Evolutionary conservation across 2,329 filamentous ascomycete genomes (phyloP), one percentile per base, ranked within the genome.

Genomic region (Trichophyton equinum): DNA sequence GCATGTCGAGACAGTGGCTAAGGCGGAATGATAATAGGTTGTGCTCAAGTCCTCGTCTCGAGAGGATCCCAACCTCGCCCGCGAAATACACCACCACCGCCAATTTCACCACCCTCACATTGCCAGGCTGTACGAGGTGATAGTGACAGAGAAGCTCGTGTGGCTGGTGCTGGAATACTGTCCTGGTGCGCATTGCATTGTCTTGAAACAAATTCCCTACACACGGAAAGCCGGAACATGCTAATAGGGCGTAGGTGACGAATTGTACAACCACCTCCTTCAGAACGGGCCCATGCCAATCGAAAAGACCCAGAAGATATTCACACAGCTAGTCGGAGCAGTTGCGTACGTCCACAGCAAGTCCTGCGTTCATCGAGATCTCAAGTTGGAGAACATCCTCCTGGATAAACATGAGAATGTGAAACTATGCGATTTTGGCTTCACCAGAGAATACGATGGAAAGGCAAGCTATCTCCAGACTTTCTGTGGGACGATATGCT

Each of bases 41-140:
- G 94, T 99, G 40, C 89, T 99, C 76, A 99, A 99, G 77, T 96
- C 91, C 63, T 94, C 94, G 64, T 92, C 94, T 72, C 96, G 96
- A 74, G 87, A 91, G 71, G 94, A 99, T 74, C 85, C 89, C 60
- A 99, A 99, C 72, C 85, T 99, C 57, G 92, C 92, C 15, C 88
- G 94, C 68, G 94, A 99, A 74, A 99, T 99, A 68, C 94, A 99
- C 74, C 94, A 99, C 73, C 94, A 99, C 73, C 88, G 94, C 67
- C 94, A 99, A 75, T 96, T 99, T 75, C 82, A 96, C 65, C 94
- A 99, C 71, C 94, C 94, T 22, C 94, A 99, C 76, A 99, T 99
- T 68, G 91, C 94, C 53, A 84, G 94, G 58, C 79, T 99, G 22
- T 97, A 99, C 78, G 94, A 99, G 78, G 92, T 99, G 63, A 95